Conservation (phyloP, 176 grass and related monocot species). For the Microstegium vimineum region DNA sequence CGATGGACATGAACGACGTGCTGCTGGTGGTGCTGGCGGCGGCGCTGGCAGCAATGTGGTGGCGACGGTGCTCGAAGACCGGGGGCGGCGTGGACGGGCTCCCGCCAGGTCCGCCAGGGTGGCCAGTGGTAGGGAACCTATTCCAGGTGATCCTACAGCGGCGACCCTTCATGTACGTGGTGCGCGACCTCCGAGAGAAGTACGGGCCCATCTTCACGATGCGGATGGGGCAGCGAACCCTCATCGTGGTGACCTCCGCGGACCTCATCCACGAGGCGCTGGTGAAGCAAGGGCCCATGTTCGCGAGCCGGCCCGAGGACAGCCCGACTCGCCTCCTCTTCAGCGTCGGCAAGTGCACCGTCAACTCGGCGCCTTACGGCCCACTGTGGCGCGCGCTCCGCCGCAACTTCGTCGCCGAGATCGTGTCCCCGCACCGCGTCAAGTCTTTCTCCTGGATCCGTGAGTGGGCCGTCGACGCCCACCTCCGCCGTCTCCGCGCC, state of each 20-base stretch:
- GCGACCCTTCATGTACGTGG: slow-evolving; percentile 92
- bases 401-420: slow-evolving; percentile 90
- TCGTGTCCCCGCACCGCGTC: slow-evolving; percentile 66
- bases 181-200: slow-evolving; percentile 63
- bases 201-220: slow-evolving; percentile 99
- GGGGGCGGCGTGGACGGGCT: slow-evolving; percentile 49
- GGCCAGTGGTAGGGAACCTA: slow-evolving; percentile 95
- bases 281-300: slow-evolving; percentile 70
- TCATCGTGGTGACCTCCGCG: slow-evolving; percentile 65
- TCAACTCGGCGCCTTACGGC: slow-evolving; percentile 90
- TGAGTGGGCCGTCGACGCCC: slow-evolving; percentile 77
- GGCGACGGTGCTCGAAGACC: slow-evolving; percentile 61
- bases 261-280: slow-evolving; percentile 98
- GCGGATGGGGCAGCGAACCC: slow-evolving; percentile 91
- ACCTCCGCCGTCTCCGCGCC: slow-evolving; percentile 63
- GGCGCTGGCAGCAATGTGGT: slow-evolving; percentile 59
- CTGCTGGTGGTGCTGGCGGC: slow-evolving; percentile 41
- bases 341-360: slow-evolving; percentile 88
- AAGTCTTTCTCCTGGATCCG: slow-evolving; percentile 89
- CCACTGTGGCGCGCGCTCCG: slow-evolving; percentile 83
- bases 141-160: slow-evolving; percentile 94
- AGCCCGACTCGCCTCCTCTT: slow-evolving; percentile 84
- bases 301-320: slow-evolving; percentile 82
- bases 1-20: slow-evolving; percentile 54
- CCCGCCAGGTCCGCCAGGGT: slow-evolving; percentile 73